These are phyloP conservation scores for Vanrija sp. DNA, from an alignment of 1,284 basidiomycete genomes.

Conservation along the genomic window DNA sequence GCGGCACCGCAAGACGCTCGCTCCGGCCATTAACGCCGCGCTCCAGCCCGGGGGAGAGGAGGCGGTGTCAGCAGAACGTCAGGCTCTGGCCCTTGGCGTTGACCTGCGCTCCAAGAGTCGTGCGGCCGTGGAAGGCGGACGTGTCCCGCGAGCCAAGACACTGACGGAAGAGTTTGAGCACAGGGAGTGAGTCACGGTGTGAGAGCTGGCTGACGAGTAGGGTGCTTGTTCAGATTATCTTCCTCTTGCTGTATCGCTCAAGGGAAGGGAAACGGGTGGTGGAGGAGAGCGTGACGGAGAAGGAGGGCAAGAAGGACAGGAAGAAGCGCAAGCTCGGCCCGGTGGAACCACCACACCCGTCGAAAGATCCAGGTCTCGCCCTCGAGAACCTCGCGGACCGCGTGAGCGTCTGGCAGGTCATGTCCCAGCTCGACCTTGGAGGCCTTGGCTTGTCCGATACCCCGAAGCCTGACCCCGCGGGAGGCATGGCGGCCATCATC, in stretches of 20 bases:
- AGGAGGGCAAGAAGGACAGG: conserved; percentile 11
- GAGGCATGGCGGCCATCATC: conserved; percentile 12
- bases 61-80: conserved; percentile 13
- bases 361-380: conserved; percentile 23
- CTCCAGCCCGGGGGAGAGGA: background rate
- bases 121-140: conserved; percentile 19
- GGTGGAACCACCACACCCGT: conserved; percentile 2
- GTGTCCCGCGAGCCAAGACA: conserved; percentile 15
- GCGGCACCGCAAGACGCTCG: conserved; percentile 27
- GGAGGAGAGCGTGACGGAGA: conserved; percentile 9
- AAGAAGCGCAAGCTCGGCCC: conserved; percentile 6
- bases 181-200: conserved; percentile 30
- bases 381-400: conserved; percentile 39
- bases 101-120: too few relatives aligned
- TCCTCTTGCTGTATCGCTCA: conserved; percentile 26
- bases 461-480: conserved; percentile 9
- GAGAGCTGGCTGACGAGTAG: conserved; percentile 14
- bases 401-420: conserved; percentile 40
- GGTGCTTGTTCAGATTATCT: conserved; percentile 34
- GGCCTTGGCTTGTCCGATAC: background rate
- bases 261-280: conserved; percentile 13
- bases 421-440: conserved; percentile 35
- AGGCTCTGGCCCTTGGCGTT: conserved; percentile 12
- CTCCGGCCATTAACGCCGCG: conserved; percentile 11
- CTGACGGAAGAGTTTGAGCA: conserved; percentile 35